Evolutionary conservation across 1,139 yeast genomes (phyloP).

Genomic region (Scheffersomyces stambukii): DNA sequence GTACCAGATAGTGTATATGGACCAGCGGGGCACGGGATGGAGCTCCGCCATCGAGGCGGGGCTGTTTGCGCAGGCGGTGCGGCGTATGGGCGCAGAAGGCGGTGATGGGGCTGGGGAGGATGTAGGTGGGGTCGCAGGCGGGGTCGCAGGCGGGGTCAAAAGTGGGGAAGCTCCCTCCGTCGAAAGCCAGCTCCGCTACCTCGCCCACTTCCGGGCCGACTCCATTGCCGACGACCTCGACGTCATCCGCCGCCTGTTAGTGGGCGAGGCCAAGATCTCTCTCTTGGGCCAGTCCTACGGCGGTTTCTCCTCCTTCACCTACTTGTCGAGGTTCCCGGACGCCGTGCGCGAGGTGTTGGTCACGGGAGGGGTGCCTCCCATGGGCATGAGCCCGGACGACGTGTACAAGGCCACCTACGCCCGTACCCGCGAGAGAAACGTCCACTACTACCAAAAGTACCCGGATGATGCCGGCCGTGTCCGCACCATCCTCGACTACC

Average conservation of each 20-base stretch:
- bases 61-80: slow-evolving; percentile 18
- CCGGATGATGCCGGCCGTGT: slow-evolving; percentile 43
- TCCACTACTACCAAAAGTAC: slow-evolving; percentile 43
- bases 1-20: slow-evolving; percentile 45
- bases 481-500: slow-evolving; percentile 30
- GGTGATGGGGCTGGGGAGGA: too few relatives aligned
- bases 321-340: slow-evolving; percentile 42
- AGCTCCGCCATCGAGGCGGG: slow-evolving; percentile 41
- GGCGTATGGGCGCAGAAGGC: slow-evolving; percentile 12
- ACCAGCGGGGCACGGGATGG: slow-evolving; percentile 59
- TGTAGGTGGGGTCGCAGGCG: too few relatives aligned
- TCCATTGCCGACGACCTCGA: slow-evolving; percentile 51
- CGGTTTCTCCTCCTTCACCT: slow-evolving; percentile 50
- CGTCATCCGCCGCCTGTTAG: slow-evolving; percentile 30
- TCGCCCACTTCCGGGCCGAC: slow-evolving; percentile 48
- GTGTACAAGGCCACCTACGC: slow-evolving; percentile 47
- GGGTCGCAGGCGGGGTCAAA: too few relatives aligned
- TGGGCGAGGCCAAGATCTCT: slow-evolving; percentile 42
- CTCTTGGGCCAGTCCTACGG: slow-evolving; percentile 56
- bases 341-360: slow-evolving; percentile 38
- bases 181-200: slow-evolving; percentile 28
- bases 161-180: slow-evolving; percentile 13
- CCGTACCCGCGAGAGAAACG: slow-evolving; percentile 44
- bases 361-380: slow-evolving; percentile 59
- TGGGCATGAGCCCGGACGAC: slow-evolving; percentile 37